Conservation (phyloP, 2,329 filamentous ascomycete species). For the Fusarium subtropicale region DNA sequence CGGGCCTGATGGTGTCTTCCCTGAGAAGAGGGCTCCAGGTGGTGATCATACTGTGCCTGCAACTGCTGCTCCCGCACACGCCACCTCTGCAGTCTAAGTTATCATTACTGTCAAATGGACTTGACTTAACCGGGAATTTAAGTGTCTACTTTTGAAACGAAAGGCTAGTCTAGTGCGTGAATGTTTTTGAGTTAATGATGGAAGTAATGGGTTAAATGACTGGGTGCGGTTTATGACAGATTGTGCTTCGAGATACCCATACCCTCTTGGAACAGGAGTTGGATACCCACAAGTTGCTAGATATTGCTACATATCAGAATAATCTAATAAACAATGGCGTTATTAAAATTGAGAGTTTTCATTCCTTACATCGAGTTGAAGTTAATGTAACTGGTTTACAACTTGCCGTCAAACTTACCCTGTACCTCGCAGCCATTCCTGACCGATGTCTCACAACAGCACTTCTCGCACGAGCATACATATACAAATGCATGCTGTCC, state of each 20-base stretch:
- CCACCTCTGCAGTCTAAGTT: conserved; percentile 27
- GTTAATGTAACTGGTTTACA: background rate
- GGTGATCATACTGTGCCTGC: conserved; percentile 17
- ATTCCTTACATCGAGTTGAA: background rate
- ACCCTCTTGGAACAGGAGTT: conserved; percentile 41
- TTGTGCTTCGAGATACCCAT: conserved; percentile 40
- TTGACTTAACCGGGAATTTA: background rate
- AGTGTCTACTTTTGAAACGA: background rate
- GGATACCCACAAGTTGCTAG: conserved; percentile 24
- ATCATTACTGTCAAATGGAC: background rate
- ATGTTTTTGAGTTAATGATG: background rate
- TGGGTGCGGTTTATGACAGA: background rate
- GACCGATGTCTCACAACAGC: conserved; percentile 11
- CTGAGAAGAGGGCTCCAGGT: conserved; percentile 56
- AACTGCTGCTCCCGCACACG: conserved; percentile 14
- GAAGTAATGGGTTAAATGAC: background rate
- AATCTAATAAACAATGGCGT: conserved; percentile 30
- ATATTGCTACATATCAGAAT: background rate
- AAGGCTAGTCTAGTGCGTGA: background rate
- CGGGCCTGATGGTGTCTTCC: conserved; percentile 56
- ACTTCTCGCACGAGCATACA: background rate
- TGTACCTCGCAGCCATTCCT: background rate
- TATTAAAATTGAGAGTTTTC: no score
- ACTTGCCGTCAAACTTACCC: background rate
- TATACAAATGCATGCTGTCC: background rate